Percentiles rank a stretch among this genome's conserved stretches.
Evolutionary conservation across 1,284 basidiomycete genomes (phyloP).

Genomic region (Moesziomyces sp.): DNA sequence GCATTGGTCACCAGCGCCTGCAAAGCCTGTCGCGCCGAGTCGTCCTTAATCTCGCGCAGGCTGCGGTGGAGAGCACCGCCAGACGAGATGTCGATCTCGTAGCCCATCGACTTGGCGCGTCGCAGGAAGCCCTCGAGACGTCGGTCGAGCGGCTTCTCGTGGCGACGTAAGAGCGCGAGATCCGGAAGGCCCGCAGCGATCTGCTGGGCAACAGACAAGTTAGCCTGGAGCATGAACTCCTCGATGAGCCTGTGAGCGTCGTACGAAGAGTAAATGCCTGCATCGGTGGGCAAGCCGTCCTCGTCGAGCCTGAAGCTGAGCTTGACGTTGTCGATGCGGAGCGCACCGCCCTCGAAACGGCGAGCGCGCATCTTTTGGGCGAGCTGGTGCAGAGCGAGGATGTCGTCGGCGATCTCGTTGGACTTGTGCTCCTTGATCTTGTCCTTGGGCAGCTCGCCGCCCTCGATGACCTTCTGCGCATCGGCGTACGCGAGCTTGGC

Average conservation of each 20-base stretch:
- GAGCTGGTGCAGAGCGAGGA: conserved; percentile 74
- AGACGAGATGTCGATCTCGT: conserved; percentile 81
- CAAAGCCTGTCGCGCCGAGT: conserved; percentile 76
- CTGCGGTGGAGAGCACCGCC: conserved; percentile 85
- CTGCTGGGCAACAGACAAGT: conserved; percentile 88
- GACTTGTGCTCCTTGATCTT: conserved; percentile 69
- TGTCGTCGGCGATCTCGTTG: conserved; percentile 79
- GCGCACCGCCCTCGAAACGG: conserved; percentile 83
- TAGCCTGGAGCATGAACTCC: conserved; percentile 96
- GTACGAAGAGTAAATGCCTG: conserved; percentile 74
- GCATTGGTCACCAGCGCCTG: conserved; percentile 86
- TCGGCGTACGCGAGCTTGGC: conserved; percentile 85
- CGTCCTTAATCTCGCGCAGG: conserved; percentile 75
- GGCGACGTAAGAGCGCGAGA: conserved; percentile 90
- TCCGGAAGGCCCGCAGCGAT: conserved; percentile 93
- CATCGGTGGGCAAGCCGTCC: conserved; percentile 83
- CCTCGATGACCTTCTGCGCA: conserved; percentile 84
- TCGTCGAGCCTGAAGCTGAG: conserved; percentile 85
- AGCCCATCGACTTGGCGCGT: conserved; percentile 78
- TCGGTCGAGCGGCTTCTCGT: conserved; percentile 90
- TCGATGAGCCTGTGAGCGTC: conserved; percentile 87
- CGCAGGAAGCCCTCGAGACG: conserved; percentile 41
- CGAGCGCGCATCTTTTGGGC: conserved; percentile 79
- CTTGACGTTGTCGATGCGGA: conserved; percentile 78
- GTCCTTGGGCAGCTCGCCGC: conserved; percentile 71